These are phyloP conservation scores for Epichloe gansuensis DNA, from an alignment of 2,329 filamentous ascomycete species.

Conservation along the genomic window DNA sequence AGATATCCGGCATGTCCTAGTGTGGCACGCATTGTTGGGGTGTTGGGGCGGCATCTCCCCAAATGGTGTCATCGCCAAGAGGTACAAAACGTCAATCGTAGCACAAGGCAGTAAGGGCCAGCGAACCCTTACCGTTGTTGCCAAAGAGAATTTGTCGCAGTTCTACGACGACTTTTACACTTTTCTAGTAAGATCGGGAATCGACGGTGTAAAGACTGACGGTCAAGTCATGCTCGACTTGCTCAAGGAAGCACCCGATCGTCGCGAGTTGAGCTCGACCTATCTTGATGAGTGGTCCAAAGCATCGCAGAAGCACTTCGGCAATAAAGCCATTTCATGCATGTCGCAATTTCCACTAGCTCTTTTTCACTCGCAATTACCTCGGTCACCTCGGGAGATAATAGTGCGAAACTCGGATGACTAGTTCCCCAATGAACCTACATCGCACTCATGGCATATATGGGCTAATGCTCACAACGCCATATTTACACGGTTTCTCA, in stretches of 20 bases:
- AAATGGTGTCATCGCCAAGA: slow-evolving; percentile 56
- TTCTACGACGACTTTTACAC: slow-evolving; percentile 89
- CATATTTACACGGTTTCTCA: slow-evolving; percentile 70
- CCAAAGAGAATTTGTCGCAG: slow-evolving; percentile 55
- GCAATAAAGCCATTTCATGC: slow-evolving; percentile 71
- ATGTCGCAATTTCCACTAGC: slow-evolving; percentile 87
- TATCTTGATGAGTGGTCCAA: slow-evolving; percentile 84
- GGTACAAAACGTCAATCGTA: slow-evolving; percentile 62
- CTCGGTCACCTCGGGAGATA: slow-evolving; percentile 58
- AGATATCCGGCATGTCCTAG: slow-evolving; percentile 69
- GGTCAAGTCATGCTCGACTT: slow-evolving; percentile 82
- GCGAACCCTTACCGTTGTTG: slow-evolving; percentile 48
- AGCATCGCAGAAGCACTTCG: slow-evolving; percentile 65
- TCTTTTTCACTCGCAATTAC: slow-evolving; percentile 73
- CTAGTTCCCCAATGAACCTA: slow-evolving; percentile 74
- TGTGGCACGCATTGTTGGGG: slow-evolving; percentile 83
- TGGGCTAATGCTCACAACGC: slow-evolving; percentile 89
- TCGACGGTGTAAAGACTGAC: slow-evolving; percentile 88
- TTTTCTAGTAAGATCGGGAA: slow-evolving; percentile 60
- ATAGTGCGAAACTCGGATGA: slow-evolving; percentile 79
- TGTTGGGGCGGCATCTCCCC: slow-evolving; percentile 88
- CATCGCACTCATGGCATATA: slow-evolving; percentile 86
- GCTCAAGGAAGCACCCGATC: slow-evolving; percentile 51
- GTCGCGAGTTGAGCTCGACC: slow-evolving; percentile 56
- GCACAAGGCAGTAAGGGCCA: slow-evolving; percentile 40